Conservation (phyloP, 371 early-diverging fungal genomes). For the Mucor sp. region DNA sequence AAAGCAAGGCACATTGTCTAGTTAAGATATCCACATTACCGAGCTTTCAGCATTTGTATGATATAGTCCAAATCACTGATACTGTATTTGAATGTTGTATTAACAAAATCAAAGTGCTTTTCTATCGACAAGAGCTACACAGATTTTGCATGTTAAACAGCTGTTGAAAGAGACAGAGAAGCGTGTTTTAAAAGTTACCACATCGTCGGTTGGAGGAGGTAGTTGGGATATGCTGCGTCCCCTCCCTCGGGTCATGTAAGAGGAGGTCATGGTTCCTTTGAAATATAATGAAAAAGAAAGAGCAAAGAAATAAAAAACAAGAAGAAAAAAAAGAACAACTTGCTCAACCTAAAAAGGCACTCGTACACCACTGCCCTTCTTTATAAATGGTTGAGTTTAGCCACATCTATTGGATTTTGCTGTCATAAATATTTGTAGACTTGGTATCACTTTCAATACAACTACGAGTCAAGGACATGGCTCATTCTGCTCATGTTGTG, state of each 20-base stretch:
- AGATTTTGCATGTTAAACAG: neutral
- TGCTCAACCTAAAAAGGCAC: neutral
- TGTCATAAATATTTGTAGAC: conserved; percentile 4
- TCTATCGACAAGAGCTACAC: conserved; percentile 25
- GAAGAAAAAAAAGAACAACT: neutral
- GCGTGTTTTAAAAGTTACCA: neutral
- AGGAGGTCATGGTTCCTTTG: conserved; percentile 4
- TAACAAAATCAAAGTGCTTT: conserved; percentile 40
- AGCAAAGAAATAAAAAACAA: neutral
- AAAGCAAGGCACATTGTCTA: no score
- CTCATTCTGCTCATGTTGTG: neutral
- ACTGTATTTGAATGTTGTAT: conserved; percentile 43
- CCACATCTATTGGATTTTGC: neutral
- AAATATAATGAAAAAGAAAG: neutral
- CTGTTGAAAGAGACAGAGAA: neutral
- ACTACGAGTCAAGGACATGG: no score
- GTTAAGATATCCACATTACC: conserved; percentile 31
- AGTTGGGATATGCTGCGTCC: conserved; percentile 15
- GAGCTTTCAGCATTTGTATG: conserved; percentile 32
- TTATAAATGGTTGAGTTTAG: neutral
- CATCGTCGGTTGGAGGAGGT: conserved; percentile 10
- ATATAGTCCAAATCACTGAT: conserved; percentile 44
- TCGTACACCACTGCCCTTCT: neutral
- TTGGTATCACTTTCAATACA: no score
- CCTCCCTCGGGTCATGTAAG: conserved; percentile 13